Evolutionary conservation across 116 monocot species (phyloP), one percentile per base, ranked within the genome.

Genomic region (Trichopus zeylanicus): DNA sequence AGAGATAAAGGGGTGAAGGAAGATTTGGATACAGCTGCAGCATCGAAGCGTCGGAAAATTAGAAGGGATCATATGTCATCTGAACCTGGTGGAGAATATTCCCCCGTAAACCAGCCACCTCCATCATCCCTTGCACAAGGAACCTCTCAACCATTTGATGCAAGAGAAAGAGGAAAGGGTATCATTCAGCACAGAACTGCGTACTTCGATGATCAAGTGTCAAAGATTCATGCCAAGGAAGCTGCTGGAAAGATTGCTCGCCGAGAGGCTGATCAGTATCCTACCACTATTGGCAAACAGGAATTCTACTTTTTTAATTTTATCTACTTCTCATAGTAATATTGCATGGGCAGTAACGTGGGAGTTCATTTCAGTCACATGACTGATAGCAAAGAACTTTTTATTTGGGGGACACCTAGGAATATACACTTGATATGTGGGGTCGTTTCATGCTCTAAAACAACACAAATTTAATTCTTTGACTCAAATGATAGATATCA

Each of bases 231-330:
- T 67, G 66, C 75, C 22, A 98, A 98, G 71, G 98, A 98, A 63
- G 55, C 64, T 29, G 53, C 72, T 52, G 78, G 78, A 64, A 98
- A 98, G 75, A 60, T 76, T 22, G 64, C 63, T 51, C 82, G 98
- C 12, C 70, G 92, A n/a, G 98, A 98, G 20, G 37, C 35, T 24
- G 98, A 98, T 30, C 85, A 78, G 92, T 97, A 89, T 92, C 92
- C 92, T 88, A 72, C 16, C 16, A 13, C 16, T 42, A 42, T 42
- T 15, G 42, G 3, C 13, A 13, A 42, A 16, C 3, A 0, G 42
- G n/a, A 42, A n/a, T 15, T 42, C 13, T 42, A 42, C n/a, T n/a
- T 42, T 13, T 42, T 16, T 42, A 13, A 42, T 42, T 3, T 42
- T n/a, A 3, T 42, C 12, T 42, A n/a, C 13, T 42, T 42, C 32